Conservation (phyloP, 2,329 filamentous ascomycete genomes). For the Fusarium palustre region DNA sequence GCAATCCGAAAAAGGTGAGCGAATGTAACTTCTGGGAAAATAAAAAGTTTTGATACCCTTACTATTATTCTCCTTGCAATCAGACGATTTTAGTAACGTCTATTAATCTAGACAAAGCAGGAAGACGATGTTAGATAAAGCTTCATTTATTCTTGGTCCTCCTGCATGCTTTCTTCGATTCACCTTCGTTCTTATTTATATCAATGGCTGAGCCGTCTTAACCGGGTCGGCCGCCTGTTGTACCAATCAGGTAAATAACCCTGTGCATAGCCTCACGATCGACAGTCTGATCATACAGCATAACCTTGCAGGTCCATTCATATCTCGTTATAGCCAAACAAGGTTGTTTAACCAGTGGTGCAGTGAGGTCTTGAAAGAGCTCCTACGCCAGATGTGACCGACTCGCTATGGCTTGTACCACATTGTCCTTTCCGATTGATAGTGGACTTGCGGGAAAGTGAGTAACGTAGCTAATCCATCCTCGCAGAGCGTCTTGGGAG, state of each 20-base stretch:
- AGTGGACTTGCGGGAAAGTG: too few species aligned
- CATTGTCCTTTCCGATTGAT: too few species aligned
- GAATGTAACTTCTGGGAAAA: too few species aligned
- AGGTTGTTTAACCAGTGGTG: neutral
- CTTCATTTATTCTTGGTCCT: neutral
- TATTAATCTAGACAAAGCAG: too few species aligned
- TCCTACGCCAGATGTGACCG: neutral
- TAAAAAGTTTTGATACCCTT: too few species aligned
- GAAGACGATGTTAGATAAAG: neutral
- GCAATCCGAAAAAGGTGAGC: too few species aligned
- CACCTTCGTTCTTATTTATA: neutral
- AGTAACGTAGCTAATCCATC: too few species aligned
- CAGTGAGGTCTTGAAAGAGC: neutral
- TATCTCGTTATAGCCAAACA: neutral
- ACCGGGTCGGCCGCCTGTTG: neutral
- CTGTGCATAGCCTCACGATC: neutral
- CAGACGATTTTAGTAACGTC: too few species aligned
- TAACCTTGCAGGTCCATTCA: neutral
- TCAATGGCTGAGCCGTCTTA: neutral
- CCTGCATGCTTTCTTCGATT: neutral
- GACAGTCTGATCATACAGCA: neutral
- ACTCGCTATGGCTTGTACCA: too few species aligned
- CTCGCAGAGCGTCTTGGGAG: too few species aligned
- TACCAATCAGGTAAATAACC: neutral
- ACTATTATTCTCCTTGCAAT: too few species aligned